A percentile compares a stretch with the other conserved stretches of the same genome.
Evolutionary conservation across 805 yeast species (phyloP).

Genomic region (Candida glaebosa): DNA sequence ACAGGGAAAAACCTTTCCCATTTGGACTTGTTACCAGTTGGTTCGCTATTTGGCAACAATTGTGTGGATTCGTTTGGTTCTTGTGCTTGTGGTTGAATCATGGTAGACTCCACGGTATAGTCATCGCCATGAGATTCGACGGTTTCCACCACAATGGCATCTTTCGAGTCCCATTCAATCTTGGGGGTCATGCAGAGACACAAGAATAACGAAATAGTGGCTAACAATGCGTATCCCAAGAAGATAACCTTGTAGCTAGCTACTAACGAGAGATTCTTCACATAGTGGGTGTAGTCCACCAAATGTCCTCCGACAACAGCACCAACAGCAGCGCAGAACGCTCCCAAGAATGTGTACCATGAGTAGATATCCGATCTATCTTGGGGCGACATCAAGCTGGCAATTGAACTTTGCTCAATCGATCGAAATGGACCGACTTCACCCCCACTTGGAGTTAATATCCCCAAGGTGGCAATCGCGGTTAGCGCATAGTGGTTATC

Average conservation of each 20-base stretch:
- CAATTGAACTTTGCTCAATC: slow-evolving; percentile 51
- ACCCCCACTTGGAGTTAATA: slow-evolving; percentile 56
- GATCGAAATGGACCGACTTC: slow-evolving; percentile 60
- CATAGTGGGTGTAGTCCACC: slow-evolving; percentile 14
- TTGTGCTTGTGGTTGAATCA: slow-evolving; percentile 3
- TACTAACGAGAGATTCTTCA: slow-evolving; percentile 15
- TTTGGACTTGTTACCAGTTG: background rate
- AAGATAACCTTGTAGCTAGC: slow-evolving; percentile 30
- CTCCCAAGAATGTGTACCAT: slow-evolving; percentile 53
- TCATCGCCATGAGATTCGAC: background rate
- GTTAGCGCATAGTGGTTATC: slow-evolving; percentile 33
- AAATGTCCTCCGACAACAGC: slow-evolving; percentile 36
- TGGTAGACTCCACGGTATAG: background rate
- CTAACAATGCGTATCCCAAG: slow-evolving; percentile 19
- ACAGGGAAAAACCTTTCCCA: slow-evolving; percentile 16
- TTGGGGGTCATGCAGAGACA: slow-evolving; percentile 14
- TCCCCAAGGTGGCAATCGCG: slow-evolving; percentile 43
- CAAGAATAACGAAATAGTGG: slow-evolving; percentile 16
- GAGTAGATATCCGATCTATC: slow-evolving; percentile 53
- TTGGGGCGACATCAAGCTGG: slow-evolving; percentile 40
- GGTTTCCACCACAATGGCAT: background rate
- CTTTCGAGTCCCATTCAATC: slow-evolving; percentile 12
- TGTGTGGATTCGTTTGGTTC: slow-evolving; percentile 1
- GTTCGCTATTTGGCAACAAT: background rate
- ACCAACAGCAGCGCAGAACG: slow-evolving; percentile 46